A percentile compares a stretch with the other conserved stretches of the same genome.
Conservation (phyloP, 2,329 filamentous ascomycete species). For the Penicillium sp. region DNA sequence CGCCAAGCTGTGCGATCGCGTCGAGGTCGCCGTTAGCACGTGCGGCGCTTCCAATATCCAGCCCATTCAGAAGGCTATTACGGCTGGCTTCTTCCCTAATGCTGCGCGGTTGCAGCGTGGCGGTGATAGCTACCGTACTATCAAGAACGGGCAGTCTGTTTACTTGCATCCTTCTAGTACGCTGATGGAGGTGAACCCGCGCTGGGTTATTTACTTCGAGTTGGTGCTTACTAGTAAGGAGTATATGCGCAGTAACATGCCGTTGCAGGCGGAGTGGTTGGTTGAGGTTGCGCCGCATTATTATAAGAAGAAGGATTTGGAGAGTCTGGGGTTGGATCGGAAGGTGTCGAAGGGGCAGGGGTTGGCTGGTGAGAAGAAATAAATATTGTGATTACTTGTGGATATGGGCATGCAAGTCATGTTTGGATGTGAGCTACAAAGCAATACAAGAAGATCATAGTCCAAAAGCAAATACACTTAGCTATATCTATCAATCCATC, state of each 20-base stretch:
- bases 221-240: conserved; percentile 93
- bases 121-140: conserved; percentile 85
- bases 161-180: conserved; percentile 90
- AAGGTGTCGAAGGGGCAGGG: conserved; percentile 68
- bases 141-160: conserved; percentile 86
- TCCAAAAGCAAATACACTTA: too few species aligned
- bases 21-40: conserved; percentile 74
- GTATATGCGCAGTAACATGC: conserved; percentile 87
- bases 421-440: too few species aligned
- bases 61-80: conserved; percentile 84
- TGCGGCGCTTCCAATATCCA: conserved; percentile 70
- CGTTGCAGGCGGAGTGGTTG: conserved; percentile 81
- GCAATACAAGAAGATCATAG: too few species aligned
- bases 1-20: conserved; percentile 85
- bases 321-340: conserved; percentile 73
- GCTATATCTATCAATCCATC: not conserved
- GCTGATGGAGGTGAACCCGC: conserved; percentile 76
- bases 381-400: not conserved
- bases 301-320: conserved; percentile 88
- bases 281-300: conserved; percentile 91
- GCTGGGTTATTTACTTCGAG: conserved; percentile 84
- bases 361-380: conserved; percentile 43
- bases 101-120: conserved; percentile 80
- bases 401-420: too few species aligned
- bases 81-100: conserved; percentile 92